A percentile compares a stretch with the other conserved stretches of the same genome.
Evolutionary conservation across 495 filamentous ascomycete genomes (phyloP).

Genomic region (Penicillium samsonianum): DNA sequence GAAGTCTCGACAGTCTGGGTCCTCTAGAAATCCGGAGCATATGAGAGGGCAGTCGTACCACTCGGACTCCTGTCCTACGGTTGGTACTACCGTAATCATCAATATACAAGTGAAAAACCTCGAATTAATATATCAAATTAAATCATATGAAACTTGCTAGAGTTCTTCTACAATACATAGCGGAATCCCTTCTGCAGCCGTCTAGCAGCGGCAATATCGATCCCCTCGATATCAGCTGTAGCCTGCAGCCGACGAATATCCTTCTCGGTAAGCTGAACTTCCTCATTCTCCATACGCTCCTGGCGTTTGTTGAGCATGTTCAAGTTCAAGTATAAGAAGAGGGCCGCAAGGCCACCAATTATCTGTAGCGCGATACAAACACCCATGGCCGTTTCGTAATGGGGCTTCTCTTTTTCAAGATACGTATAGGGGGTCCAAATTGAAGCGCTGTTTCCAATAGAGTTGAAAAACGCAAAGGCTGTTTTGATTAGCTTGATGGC

Average conservation of each 20-base stretch:
- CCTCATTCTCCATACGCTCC: constrained; percentile 47
- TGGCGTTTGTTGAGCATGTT: constrained; percentile 46
- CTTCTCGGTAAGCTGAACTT: constrained; percentile 41
- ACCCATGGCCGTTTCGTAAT: constrained; percentile 49
- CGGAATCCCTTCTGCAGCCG: constrained; percentile 52
- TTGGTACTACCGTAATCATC: neutral
- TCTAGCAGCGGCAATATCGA: constrained; percentile 48
- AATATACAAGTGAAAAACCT: neutral
- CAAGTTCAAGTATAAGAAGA: constrained; percentile 48
- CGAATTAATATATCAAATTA: neutral
- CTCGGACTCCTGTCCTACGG: neutral
- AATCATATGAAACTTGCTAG: neutral
- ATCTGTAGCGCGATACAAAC: constrained; percentile 50
- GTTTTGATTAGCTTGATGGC: neutral
- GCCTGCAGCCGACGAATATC: constrained; percentile 45
- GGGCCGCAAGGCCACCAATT: constrained; percentile 36
- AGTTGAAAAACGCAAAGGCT: constrained; percentile 57
- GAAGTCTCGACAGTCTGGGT: no score
- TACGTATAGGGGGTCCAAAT: constrained; percentile 61
- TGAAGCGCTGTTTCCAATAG: constrained; percentile 52
- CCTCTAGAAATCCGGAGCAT: no score
- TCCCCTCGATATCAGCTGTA: constrained; percentile 51
- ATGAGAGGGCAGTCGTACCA: neutral
- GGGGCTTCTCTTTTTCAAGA: constrained; percentile 33
- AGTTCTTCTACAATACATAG: constrained; percentile 36